Percentiles rank a stretch among this genome's conserved stretches.
Evolutionary conservation across 371 early-diverging fungal genomes (phyloP).

Genomic region (Mucor circinelloides): DNA sequence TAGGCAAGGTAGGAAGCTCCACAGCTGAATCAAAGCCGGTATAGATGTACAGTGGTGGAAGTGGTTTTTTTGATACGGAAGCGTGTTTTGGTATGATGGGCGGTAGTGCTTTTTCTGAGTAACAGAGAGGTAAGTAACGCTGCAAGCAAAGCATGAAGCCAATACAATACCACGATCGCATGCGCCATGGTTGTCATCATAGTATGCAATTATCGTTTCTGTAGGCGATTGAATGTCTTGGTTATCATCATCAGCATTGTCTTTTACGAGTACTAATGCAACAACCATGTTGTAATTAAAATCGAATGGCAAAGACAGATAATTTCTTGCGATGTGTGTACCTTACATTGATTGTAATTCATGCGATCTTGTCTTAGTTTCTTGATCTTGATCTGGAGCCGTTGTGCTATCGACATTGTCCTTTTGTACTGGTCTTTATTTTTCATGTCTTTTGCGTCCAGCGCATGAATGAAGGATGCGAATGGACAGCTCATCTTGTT

Average conservation of each 20-base stretch:
- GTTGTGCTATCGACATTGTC: not conserved
- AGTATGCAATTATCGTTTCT: constrained; percentile 8
- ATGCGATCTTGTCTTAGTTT: not conserved
- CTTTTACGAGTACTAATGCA: not conserved
- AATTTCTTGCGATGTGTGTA: not conserved
- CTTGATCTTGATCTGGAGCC: not conserved
- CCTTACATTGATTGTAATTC: not conserved
- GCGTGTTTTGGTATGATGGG: not conserved
- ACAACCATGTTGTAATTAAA: not conserved
- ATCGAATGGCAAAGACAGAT: not conserved
- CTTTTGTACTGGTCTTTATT: constrained; percentile 7
- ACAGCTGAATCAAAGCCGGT: not conserved
- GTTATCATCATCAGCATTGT: not conserved
- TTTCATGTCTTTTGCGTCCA: constrained; percentile 1
- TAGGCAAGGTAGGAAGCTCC: not conserved
- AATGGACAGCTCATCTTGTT: not conserved
- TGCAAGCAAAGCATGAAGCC: not conserved
- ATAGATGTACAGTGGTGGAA: not conserved
- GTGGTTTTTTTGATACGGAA: not conserved
- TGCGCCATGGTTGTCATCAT: not conserved
- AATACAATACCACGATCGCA: constrained; percentile 3
- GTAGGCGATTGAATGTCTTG: constrained; percentile 4
- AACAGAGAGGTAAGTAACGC: not conserved
- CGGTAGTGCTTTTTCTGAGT: not conserved
- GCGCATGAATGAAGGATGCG: not conserved